Conservation (phyloP, 2,329 filamentous ascomycete genomes). For the Didymella pinodella region DNA sequence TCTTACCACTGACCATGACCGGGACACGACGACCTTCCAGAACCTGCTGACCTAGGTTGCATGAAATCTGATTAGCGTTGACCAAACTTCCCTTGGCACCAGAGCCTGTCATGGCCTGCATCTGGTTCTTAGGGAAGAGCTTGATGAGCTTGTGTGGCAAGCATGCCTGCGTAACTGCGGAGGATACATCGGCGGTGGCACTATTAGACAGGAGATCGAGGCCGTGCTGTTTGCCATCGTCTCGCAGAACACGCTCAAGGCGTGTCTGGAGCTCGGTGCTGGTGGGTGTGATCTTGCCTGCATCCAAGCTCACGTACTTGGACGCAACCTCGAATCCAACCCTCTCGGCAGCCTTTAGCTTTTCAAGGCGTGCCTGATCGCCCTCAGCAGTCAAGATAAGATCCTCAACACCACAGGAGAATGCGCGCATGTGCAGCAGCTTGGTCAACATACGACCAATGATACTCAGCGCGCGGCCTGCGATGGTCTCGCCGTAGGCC, state of each 20-base stretch:
- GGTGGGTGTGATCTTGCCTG: slow-evolving; percentile 66
- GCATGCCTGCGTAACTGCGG: slow-evolving; percentile 78
- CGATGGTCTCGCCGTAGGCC: slow-evolving; percentile 85
- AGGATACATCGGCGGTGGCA: slow-evolving; percentile 73
- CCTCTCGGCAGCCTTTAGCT: slow-evolving; percentile 70
- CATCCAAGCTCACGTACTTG: slow-evolving; percentile 84
- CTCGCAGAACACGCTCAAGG: slow-evolving; percentile 87
- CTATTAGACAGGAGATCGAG: slow-evolving; percentile 89
- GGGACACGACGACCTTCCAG: slow-evolving; percentile 94
- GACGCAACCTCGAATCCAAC: slow-evolving; percentile 83
- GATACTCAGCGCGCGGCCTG: slow-evolving; percentile 87
- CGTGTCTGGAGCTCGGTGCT: slow-evolving; percentile 77
- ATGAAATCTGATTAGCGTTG: slow-evolving; percentile 97
- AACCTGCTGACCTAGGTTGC: slow-evolving; percentile 95
- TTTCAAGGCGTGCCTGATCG: slow-evolving; percentile 73
- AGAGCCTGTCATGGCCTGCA: slow-evolving; percentile 98
- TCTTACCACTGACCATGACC: slow-evolving; percentile 97
- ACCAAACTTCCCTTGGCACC: slow-evolving; percentile 93
- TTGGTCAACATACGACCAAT: slow-evolving; percentile 89
- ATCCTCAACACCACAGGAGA: slow-evolving; percentile 97
- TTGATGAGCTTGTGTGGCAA: slow-evolving; percentile 86
- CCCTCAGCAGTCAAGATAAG: slow-evolving; percentile 82
- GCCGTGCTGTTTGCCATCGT: slow-evolving; percentile 88
- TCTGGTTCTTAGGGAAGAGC: slow-evolving; percentile 94
- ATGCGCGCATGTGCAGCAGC: slow-evolving; percentile 90